Evolutionary conservation across 2,329 filamentous ascomycete species (phyloP).

Genomic region (Exserohilum rostratum): DNA sequence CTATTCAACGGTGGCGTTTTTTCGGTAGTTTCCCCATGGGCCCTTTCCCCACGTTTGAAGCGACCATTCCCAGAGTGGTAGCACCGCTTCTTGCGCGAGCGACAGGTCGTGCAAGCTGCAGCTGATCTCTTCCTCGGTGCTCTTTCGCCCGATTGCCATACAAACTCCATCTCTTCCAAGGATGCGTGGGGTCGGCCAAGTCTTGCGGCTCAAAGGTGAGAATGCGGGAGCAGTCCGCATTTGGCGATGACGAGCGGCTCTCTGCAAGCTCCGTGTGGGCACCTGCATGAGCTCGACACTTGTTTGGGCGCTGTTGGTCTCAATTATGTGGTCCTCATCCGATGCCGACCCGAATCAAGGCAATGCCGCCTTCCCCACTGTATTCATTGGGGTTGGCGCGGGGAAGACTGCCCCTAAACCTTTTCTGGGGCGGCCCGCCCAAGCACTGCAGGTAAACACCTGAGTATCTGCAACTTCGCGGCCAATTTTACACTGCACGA

Average conservation of each 20-base stretch:
- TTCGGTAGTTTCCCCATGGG: not conserved
- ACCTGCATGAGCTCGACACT: not conserved
- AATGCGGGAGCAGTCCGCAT: not conserved
- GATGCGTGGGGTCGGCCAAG: not conserved
- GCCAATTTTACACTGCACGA: not conserved
- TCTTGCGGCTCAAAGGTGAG: not conserved
- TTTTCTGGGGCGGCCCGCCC: constrained; percentile 1
- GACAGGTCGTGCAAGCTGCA: constrained; percentile 1
- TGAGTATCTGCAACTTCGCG: not conserved
- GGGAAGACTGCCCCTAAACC: not conserved
- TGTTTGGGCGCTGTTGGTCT: constrained; percentile 1
- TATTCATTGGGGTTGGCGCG: not conserved
- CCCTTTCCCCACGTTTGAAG: not conserved
- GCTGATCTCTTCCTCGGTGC: not conserved
- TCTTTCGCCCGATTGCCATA: constrained; percentile 5
- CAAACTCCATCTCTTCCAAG: not conserved
- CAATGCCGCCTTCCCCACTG: constrained; percentile 1
- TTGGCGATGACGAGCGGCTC: not conserved
- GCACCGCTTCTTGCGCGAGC: constrained; percentile 9
- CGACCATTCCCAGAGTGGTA: not conserved
- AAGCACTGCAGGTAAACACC: not conserved
- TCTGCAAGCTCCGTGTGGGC: not conserved
- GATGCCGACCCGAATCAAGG: constrained; percentile 5
- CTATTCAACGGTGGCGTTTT: not conserved
- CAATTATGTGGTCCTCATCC: not conserved